Conservation (phyloP, 83 land plant species). For the Picea engelmannii region DNA sequence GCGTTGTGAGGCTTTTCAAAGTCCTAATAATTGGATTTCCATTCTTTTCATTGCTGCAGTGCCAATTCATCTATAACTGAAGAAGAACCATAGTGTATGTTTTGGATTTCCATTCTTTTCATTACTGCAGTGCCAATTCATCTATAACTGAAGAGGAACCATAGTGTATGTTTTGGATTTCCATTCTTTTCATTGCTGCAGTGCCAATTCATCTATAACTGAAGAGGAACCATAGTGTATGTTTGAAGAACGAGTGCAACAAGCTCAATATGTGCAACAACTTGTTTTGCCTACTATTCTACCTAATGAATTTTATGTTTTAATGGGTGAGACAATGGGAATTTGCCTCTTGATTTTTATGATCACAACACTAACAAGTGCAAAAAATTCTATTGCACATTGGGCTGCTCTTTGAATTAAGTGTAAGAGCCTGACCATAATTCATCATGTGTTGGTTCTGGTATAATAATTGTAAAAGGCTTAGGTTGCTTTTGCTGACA, state of each 20-base stretch:
- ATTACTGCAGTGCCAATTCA: neutral
- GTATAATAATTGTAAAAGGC: neutral
- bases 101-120: too few species aligned
- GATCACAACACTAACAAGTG: neutral
- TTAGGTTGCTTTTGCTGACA: too few species aligned
- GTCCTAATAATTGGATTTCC: too few species aligned
- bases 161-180: slow-evolving; percentile 24
- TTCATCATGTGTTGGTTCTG: neutral
- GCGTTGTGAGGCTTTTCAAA: too few species aligned
- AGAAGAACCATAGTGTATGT: slow-evolving; percentile 19
- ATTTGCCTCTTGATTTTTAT: neutral
- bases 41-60: too few species aligned
- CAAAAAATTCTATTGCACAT: neutral
- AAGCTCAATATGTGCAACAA: slow-evolving; percentile 36
- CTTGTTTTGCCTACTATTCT: slow-evolving; percentile 30
- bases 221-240: slow-evolving; percentile 22
- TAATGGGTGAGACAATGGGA: neutral
- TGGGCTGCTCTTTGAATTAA: neutral
- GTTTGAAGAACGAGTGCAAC: slow-evolving; percentile 22
- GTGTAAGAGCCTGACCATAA: neutral
- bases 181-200: too few species aligned
- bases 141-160: slow-evolving; percentile 6
- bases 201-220: neutral
- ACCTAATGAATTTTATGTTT: neutral
- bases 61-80: neutral